phyloP scores from a whole-genome alignment of 2,329 filamentous ascomycete species.

The Penicillium sp. region DNA sequence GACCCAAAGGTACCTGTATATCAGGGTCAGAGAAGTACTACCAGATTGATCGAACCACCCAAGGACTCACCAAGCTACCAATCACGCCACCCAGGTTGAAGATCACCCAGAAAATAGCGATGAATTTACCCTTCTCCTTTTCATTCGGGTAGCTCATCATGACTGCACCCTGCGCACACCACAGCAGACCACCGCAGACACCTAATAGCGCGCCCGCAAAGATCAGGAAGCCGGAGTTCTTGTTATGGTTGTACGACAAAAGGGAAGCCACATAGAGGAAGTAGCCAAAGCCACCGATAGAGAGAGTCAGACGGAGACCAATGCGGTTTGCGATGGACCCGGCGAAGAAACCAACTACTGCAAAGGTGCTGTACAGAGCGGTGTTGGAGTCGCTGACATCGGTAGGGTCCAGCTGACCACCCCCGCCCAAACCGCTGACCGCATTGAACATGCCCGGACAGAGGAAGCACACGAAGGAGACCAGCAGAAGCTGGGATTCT shows the following conservation, averaged over 20 bases:
- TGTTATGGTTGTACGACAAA: slow-evolving; percentile 44
- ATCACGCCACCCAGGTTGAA: slow-evolving; percentile 89
- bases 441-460: slow-evolving; percentile 62
- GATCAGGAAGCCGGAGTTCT: slow-evolving; percentile 42
- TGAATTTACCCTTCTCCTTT: slow-evolving; percentile 73
- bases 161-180: slow-evolving; percentile 45
- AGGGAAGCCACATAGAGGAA: slow-evolving; percentile 46
- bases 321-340: slow-evolving; percentile 43
- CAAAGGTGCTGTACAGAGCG: slow-evolving; percentile 64
- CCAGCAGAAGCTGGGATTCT: slow-evolving; percentile 60
- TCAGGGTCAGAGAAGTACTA: too few species aligned
- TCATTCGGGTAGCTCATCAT: slow-evolving; percentile 78
- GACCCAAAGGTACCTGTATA: slow-evolving; percentile 37
- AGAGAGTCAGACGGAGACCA: slow-evolving; percentile 37
- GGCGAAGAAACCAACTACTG: slow-evolving; percentile 55
- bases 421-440: slow-evolving; percentile 52
- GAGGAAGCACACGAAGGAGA: slow-evolving; percentile 58
- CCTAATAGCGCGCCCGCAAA: slow-evolving; percentile 44
- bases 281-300: slow-evolving; percentile 41
- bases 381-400: slow-evolving; percentile 60
- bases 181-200: slow-evolving; percentile 43
- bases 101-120: slow-evolving; percentile 88
- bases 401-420: slow-evolving; percentile 45
- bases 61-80: slow-evolving; percentile 63
- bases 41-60: too few species aligned